phyloP scores from a whole-genome alignment of 1,139 yeast species.

The Yarrowia galli region DNA sequence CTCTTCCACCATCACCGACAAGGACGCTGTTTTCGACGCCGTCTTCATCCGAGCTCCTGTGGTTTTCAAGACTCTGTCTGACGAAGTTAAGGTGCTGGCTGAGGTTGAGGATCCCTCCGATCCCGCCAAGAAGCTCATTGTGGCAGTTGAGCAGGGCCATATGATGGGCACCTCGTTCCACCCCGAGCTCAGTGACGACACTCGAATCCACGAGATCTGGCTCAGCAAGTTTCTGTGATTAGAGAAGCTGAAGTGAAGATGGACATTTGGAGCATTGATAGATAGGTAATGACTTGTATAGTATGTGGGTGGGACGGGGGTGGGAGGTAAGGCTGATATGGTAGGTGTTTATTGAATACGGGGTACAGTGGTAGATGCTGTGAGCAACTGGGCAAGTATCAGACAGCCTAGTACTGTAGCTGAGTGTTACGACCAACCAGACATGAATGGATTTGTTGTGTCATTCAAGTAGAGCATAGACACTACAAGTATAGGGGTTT shows the following conservation, averaged over 20 bases:
- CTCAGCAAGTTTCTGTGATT: slow-evolving; percentile 51
- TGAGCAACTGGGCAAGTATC: too few species aligned
- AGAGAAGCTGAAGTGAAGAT: neutral
- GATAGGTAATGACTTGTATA: slow-evolving; percentile 1
- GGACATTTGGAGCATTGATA: neutral
- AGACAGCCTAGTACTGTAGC: too few species aligned
- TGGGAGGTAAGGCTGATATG: too few species aligned
- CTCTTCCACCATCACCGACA: slow-evolving; percentile 54
- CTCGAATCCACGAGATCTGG: slow-evolving; percentile 76
- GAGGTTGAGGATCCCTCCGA: slow-evolving; percentile 41
- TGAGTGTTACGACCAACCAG: too few species aligned
- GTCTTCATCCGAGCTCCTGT: slow-evolving; percentile 85
- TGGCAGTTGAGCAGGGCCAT: slow-evolving; percentile 75
- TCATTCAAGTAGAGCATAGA: too few species aligned
- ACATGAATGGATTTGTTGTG: too few species aligned
- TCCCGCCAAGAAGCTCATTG: slow-evolving; percentile 53
- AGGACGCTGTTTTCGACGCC: slow-evolving; percentile 43
- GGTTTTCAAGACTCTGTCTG: slow-evolving; percentile 52
- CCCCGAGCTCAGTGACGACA: slow-evolving; percentile 72
- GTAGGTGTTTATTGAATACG: too few species aligned
- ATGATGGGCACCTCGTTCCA: slow-evolving; percentile 81
- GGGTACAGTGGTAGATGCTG: too few species aligned
- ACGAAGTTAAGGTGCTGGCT: slow-evolving; percentile 41
- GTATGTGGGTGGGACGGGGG: neutral
- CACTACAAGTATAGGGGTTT: too few species aligned